Evolutionary conservation across 2,329 filamentous ascomycete genomes (phyloP).

Genomic region (Boeremia lycopersici): DNA sequence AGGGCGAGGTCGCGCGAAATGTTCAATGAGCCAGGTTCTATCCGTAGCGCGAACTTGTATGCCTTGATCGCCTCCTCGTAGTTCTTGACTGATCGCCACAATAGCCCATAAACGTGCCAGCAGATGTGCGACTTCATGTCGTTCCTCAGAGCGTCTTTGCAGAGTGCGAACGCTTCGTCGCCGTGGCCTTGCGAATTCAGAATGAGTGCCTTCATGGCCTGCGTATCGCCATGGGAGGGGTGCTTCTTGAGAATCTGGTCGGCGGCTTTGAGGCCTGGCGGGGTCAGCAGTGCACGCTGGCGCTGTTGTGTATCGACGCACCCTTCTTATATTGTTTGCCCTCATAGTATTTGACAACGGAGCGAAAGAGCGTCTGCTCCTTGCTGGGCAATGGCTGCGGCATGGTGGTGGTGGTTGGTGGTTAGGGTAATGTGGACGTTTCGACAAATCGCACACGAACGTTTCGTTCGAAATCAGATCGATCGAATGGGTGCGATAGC

Average conservation of each 20-base stretch:
- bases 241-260: conserved; percentile 96
- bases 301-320: conserved; percentile 36
- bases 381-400: conserved; percentile 79
- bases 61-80: conserved; percentile 99
- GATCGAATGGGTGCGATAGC: conserved; percentile 1
- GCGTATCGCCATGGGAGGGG: conserved; percentile 95
- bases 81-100: conserved; percentile 94
- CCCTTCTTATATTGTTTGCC: conserved; percentile 97
- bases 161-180: conserved; percentile 91
- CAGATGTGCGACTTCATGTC: conserved; percentile 99
- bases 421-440: conserved; percentile 9
- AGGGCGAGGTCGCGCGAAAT: conserved; percentile 94
- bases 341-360: conserved; percentile 95
- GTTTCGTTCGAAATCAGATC: conserved; percentile 19
- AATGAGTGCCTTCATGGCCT: conserved; percentile 98
- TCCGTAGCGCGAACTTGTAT: conserved; percentile 90
- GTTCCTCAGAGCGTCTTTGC: conserved; percentile 88
- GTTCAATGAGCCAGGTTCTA: conserved; percentile 92
- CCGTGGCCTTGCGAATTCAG: conserved; percentile 90
- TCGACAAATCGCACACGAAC: conserved; percentile 17
- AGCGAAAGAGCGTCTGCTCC: conserved; percentile 91
- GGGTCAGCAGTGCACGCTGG: conserved; percentile 29
- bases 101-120: conserved; percentile 97
- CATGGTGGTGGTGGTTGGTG: conserved; percentile 56
- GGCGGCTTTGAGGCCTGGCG: conserved; percentile 82